Base-by-base conservation (phyloP, 805 yeast genomes). In the Helenozyma rhizophorensis region DNA sequence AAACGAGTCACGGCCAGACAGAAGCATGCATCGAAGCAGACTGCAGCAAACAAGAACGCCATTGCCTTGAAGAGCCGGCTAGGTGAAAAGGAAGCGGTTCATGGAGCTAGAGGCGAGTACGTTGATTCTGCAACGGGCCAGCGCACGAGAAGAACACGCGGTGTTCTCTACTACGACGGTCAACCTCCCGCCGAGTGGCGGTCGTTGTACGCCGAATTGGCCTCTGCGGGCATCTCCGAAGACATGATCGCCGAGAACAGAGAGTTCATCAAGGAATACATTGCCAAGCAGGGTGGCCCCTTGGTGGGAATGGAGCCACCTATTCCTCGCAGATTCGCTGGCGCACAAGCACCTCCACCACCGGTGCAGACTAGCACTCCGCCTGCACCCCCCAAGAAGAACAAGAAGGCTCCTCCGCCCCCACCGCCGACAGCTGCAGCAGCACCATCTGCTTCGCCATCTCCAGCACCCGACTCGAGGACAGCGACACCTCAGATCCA, bases 211-310 rank as follows among this genome's bases (percentile, higher is more conserved):
- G 61, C 72, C 7, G 88, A 83, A 50, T 66, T 86, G 33, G 90
- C 80, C 25, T 68, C 73, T 13, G 81, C 83, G 33, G 96, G 96
- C 1, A 86, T 86, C 37, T 58, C 85, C 1, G 94, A 86, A 50
- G 95, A 85, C 45, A 81, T 83, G 89, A 85, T 86, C 54, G 93
- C 89, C 0, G 90, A 83, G 33, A 84, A 86, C 52, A 68, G 88
- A 38, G 84, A 83, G 39, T 84, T 85, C 54, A 83, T 86, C 51
- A 86, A 83, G 54, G 80, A 79, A 33, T 86, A 83, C 51, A 83
- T 86, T 37, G 62, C 76, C 3, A 67, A 80, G 48, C 80, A 78
- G 53, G 86, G 93, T 34, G 83, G 89, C 14, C 81, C 93, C 21
- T 62, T 90, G 57, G 82, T 82, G 18, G 94, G 94, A 1, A 60